These are phyloP conservation scores for Passiflora organensis DNA, from an alignment of 345 rosid genomes.

Conservation along the genomic window DNA sequence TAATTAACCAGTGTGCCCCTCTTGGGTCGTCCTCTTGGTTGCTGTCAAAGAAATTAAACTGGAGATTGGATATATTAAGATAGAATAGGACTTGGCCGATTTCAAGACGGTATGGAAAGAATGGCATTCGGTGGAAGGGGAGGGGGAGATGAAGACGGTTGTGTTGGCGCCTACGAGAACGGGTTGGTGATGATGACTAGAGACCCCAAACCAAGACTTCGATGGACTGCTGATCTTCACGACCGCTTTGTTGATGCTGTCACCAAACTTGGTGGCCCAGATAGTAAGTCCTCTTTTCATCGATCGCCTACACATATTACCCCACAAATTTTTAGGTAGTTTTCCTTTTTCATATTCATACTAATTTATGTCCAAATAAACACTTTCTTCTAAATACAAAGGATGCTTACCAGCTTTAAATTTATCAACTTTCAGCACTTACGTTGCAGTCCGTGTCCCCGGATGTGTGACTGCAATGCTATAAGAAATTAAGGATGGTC, in stretches of 20 bases:
- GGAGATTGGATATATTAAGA: too few species aligned
- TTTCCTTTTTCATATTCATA: not conserved
- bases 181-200: conserved; percentile 77
- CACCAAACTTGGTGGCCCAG: conserved; percentile 67
- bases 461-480: too few species aligned
- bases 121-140: conserved; percentile 31
- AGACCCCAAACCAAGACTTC: conserved; percentile 79
- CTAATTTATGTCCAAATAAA: not conserved
- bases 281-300: conserved; percentile 29
- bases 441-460: too few species aligned
- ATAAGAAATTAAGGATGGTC: too few species aligned
- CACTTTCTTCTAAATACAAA: not conserved
- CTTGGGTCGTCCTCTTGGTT: too few species aligned
- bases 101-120: too few species aligned
- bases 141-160: conserved; percentile 24
- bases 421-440: too few species aligned
- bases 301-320: not conserved
- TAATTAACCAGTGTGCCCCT: too few species aligned
- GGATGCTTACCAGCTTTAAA: not conserved
- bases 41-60: not conserved
- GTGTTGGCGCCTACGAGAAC: conserved; percentile 34
- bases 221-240: conserved; percentile 71
- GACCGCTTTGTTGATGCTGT: conserved; percentile 65
- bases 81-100: too few species aligned
- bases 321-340: not conserved